Base-by-base conservation (phyloP, 2,329 filamentous ascomycete genomes). In the Aspergillus ruber region DNA sequence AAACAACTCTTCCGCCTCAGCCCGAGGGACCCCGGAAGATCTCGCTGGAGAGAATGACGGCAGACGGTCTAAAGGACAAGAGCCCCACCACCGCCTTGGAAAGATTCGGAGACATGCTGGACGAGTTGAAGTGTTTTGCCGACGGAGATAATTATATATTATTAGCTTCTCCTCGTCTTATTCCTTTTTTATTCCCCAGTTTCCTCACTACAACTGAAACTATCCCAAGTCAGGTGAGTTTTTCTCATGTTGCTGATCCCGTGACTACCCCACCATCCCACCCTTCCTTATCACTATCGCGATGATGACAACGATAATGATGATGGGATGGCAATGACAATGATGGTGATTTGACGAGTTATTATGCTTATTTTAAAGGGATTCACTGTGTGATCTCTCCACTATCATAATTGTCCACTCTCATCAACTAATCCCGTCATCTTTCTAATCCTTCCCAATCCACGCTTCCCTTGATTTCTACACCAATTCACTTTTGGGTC, bases 1-100 rank as follows among this genome's bases (percentile, higher is more conserved):
- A 25, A 17, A 21, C 40, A 40, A 44, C 18, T 39, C n/a, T 18
- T 51, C 57, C 58, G 58, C 57, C 51, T 62, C 54, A 52, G 60
- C 55, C 65, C 66, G 66, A 68, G 59, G 59, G 46, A 58, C 53
- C 47, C 46, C 66, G 65, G 66, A 53, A 67, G 65, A 68, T 66
- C 59, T 69, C 66, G 66, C 62, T 63, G 56, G 49, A 49, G 45
- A 53, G 47, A 42, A 47, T 47, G 45, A 47, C 54, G 49, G 53
- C 52, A 57, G 53, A 55, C 50, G 59, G 56, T 58, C 53, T 55
- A 59, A 58, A 45, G 45, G 40, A 27, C 21, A 42, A 10, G 15
- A n/a, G 66, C 64, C 65, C 66, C 66, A 69, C 66, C 58, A 55
- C 58, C 50, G 46, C 54, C 47, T 65, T 65, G 62, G 64, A 64